These are phyloP conservation scores for Saccharomyces hybrid DNA, from an alignment of 1,139 yeast species.

Conservation along the genomic window DNA sequence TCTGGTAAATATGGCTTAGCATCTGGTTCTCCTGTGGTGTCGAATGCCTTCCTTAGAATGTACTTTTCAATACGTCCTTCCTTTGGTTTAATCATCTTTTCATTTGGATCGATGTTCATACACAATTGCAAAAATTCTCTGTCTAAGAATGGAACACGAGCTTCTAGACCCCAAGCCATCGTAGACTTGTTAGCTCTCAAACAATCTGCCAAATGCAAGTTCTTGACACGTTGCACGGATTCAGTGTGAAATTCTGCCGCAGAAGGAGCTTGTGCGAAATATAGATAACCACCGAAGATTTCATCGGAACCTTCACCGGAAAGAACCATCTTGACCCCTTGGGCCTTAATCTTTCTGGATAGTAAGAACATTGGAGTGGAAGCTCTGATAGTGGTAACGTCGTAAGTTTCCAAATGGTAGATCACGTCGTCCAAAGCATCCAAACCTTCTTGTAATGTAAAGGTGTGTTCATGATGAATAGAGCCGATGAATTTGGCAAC, in stretches of 20 bases:
- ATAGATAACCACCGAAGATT: constrained; percentile 94
- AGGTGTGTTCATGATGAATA: constrained; percentile 94
- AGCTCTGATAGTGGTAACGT: constrained; percentile 96
- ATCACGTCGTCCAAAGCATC: constrained; percentile 93
- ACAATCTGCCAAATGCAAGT: constrained; percentile 95
- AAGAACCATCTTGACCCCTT: constrained; percentile 97
- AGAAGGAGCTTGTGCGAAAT: constrained; percentile 92
- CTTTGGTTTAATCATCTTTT: constrained; percentile 65
- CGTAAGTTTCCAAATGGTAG: constrained; percentile 91
- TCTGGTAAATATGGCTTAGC: constrained; percentile 82
- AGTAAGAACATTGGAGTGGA: constrained; percentile 97
- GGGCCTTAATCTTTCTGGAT: constrained; percentile 95
- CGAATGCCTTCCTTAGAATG: constrained; percentile 93
- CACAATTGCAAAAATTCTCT: constrained; percentile 82
- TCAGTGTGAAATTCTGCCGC: constrained; percentile 89
- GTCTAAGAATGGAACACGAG: constrained; percentile 97
- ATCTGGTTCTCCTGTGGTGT: constrained; percentile 63
- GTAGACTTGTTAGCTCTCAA: constrained; percentile 98
- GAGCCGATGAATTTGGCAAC: constrained; percentile 94
- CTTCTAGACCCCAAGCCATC: constrained; percentile 99
- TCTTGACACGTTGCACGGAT: constrained; percentile 90
- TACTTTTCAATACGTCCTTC: constrained; percentile 85
- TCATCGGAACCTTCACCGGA: constrained; percentile 99
- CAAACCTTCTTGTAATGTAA: constrained; percentile 90
- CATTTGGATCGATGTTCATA: constrained; percentile 90